phyloP scores from a whole-genome alignment of 305 asterid species.

The Plantago coronopus region DNA sequence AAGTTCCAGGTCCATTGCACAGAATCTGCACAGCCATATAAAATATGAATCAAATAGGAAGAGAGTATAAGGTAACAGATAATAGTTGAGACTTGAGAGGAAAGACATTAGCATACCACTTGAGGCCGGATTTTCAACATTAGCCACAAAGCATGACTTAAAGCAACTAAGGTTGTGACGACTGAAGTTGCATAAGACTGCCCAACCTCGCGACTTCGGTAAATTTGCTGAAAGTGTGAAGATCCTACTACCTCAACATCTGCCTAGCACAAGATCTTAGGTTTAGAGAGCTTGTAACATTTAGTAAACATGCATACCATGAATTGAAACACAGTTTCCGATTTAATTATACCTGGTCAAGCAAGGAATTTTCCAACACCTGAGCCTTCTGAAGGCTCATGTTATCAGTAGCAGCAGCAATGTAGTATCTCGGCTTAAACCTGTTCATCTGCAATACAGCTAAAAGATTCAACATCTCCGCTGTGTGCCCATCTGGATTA shows the following conservation, averaged over 20 bases:
- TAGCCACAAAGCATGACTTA: constrained; percentile 73
- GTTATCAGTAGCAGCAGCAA: constrained; percentile 94
- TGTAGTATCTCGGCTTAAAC: constrained; percentile 66
- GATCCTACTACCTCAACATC: constrained; percentile 34
- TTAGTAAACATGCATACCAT: background rate
- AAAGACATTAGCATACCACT: constrained; percentile 49
- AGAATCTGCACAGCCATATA: constrained; percentile 47
- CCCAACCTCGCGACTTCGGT: constrained; percentile 90
- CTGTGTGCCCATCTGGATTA: constrained; percentile 85
- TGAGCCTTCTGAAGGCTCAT: constrained; percentile 92
- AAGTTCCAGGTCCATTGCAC: constrained; percentile 96
- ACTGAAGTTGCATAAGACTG: constrained; percentile 81
- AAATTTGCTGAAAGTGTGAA: constrained; percentile 65
- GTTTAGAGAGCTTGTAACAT: constrained; percentile 13
- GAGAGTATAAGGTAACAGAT: background rate
- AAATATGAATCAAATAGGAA: constrained; percentile 10
- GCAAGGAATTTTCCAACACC: constrained; percentile 56
- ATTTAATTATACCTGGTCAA: constrained; percentile 40
- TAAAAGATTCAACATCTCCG: constrained; percentile 82
- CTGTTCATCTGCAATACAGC: constrained; percentile 56
- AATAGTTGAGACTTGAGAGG: background rate
- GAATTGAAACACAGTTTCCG: background rate
- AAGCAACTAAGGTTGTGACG: constrained; percentile 72
- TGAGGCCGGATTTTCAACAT: constrained; percentile 87
- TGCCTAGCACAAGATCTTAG: constrained; percentile 43